phyloP scores from a whole-genome alignment of 805 yeast species.

The Pichia sporocuriosa region DNA sequence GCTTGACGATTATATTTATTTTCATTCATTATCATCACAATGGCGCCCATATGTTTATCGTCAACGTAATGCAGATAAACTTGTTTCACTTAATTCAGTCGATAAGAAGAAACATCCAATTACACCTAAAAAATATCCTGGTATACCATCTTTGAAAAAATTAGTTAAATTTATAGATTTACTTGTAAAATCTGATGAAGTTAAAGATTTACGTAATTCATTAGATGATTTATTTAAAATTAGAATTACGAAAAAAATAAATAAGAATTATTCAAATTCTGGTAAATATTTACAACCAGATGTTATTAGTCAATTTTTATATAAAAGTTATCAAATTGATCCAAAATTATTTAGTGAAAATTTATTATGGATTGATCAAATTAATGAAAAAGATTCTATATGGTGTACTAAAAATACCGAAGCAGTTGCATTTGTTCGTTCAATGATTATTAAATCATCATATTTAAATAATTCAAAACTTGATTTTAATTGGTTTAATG shows the following conservation, averaged over 20 bases:
- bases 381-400: constrained; percentile 14
- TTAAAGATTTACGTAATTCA: constrained; percentile 15
- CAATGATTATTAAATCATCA: constrained; percentile 15
- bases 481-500: constrained; percentile 14
- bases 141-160: constrained; percentile 23
- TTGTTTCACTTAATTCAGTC: constrained; percentile 18
- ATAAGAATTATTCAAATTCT: background rate
- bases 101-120: constrained; percentile 26
- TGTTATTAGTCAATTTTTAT: constrained; percentile 22
- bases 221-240: constrained; percentile 16
- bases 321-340: constrained; percentile 23
- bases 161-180: constrained; percentile 23
- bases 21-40: constrained; percentile 18
- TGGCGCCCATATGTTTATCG: constrained; percentile 23
- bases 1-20: constrained; percentile 27
- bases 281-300: constrained; percentile 17
- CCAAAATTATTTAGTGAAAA: constrained; percentile 11
- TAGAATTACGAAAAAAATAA: constrained; percentile 4
- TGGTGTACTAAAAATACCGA: constrained; percentile 20
- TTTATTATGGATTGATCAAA: constrained; percentile 18
- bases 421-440: constrained; percentile 21
- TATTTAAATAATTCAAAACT: constrained; percentile 3
- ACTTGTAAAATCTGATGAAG: constrained; percentile 21
- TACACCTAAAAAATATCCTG: constrained; percentile 19
- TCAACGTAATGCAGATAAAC: constrained; percentile 17